Base-by-base conservation (phyloP, 2,329 filamentous ascomycete species). In the Penicillium oxalicum region DNA sequence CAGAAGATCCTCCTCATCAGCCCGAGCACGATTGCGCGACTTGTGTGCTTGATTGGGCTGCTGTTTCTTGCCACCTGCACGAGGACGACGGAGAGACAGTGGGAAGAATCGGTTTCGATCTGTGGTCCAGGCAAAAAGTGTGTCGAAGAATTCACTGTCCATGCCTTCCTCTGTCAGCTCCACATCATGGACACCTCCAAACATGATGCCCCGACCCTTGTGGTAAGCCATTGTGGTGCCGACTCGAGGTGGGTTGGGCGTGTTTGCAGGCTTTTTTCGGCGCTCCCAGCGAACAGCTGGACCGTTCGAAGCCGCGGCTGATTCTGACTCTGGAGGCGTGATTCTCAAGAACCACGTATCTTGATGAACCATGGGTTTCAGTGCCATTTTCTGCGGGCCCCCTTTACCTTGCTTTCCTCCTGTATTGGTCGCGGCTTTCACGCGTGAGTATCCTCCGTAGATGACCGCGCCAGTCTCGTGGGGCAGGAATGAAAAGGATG, bases 101-200 rank as follows among this genome's bases (percentile, higher is more conserved):
- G 87, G 88, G 74, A 97, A 96, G 73, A 95, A 97, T 7, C 93
- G 80, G 66, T 98, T 98, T 50, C 91, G 82, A 62, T 97, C 93
- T 54, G 95, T 83, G 63, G 95, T 96, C 88, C 91, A 97, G 4
- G 91, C 87, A 62, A 87, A 94, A 25, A 97, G 72, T 48, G 84
- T 81, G 61, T 96, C 91, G 74, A 97, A 98, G 71, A 98, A 98
- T 67, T 96, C 91, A 64, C 88, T 95, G 47, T 98, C 91, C 57
- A 98, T 95, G 3, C 88, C 90, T 67, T 98, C 93, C 65, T 95
- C 91, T 55, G 82, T 91, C 65, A 91, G 81, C 67, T 95, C 89
- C 0, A 94, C 86, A 59, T 95, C 91, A 61, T 96, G 89, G 4
- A 98, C 93, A 45, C 93, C 93, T 39, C 93, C 93, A 65, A 97